A percentile compares a stretch with the other conserved stretches of the same genome.
Conservation (phyloP, 306 rosid genomes). For the Gastrolobium villosum region DNA sequence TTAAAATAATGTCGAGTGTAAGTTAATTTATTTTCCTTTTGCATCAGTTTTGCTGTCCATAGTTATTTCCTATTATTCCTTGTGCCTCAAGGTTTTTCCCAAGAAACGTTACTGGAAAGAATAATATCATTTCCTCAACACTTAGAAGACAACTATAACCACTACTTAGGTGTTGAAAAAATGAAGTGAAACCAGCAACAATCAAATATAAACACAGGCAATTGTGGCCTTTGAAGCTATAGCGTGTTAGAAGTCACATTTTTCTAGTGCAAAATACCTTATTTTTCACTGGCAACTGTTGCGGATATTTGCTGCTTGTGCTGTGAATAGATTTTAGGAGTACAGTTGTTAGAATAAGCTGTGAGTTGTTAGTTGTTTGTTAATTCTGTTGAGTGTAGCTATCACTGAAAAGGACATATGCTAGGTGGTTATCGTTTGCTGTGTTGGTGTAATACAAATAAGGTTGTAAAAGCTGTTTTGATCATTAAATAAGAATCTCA, state of each 20-base stretch:
- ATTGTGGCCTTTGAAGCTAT: background rate
- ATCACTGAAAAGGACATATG: too few species aligned
- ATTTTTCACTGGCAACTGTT: slow-evolving; percentile 26
- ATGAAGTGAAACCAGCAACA: background rate
- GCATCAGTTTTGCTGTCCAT: slow-evolving; percentile 35
- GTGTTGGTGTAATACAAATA: too few species aligned
- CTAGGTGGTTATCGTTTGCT: too few species aligned
- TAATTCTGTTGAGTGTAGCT: too few species aligned
- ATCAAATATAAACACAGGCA: background rate
- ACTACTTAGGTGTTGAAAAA: background rate
- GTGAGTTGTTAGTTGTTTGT: too few species aligned
- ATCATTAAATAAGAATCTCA: too few species aligned
- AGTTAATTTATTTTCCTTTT: slow-evolving; percentile 29
- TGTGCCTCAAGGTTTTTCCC: slow-evolving; percentile 7
- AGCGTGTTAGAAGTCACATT: background rate
- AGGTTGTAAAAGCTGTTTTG: too few species aligned
- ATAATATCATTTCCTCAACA: slow-evolving; percentile 4
- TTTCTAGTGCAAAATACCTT: slow-evolving; percentile 8
- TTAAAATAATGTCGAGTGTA: slow-evolving; percentile 39
- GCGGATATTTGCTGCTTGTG: slow-evolving; percentile 34
- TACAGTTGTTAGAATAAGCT: too few species aligned
- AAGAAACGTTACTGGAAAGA: background rate
- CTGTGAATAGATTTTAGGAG: too few species aligned
- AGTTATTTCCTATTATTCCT: slow-evolving; percentile 12
- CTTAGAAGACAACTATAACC: background rate